Percentiles rank a stretch among this genome's conserved stretches.
Evolutionary conservation across 164 flowering plant genomes (phyloP).

Genomic region (Piper longum): DNA sequence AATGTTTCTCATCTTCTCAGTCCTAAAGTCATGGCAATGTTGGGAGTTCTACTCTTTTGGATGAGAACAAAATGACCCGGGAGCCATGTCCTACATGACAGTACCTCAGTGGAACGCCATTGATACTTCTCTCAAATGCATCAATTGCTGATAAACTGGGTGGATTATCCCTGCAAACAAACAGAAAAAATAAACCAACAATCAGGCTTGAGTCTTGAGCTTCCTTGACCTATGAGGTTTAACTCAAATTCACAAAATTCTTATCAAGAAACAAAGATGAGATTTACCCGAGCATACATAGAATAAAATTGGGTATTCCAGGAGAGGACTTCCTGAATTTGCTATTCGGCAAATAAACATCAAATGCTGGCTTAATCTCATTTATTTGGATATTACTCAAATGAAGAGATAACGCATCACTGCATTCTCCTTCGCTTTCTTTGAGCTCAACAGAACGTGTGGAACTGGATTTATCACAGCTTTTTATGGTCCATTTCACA

Average conservation of each 20-base stretch:
- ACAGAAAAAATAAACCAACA: not conserved
- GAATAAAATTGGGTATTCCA: conserved; percentile 49
- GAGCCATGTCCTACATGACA: conserved; percentile 50
- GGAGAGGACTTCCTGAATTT: conserved; percentile 71
- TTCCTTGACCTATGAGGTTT: not conserved
- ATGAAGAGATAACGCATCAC: conserved; percentile 9
- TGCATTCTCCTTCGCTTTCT: conserved; percentile 8
- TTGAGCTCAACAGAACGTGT: not conserved
- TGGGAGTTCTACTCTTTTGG: conserved; percentile 43
- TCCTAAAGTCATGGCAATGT: conserved; percentile 27
- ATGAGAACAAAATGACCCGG: conserved; percentile 58
- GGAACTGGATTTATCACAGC: conserved; percentile 1
- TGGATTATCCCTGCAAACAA: conserved; percentile 34
- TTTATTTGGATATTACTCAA: conserved; percentile 27
- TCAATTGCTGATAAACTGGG: conserved; percentile 40
- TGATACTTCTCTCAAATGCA: conserved; percentile 30
- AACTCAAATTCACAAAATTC: not conserved
- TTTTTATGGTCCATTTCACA: conserved; percentile 52
- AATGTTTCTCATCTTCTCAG: no score
- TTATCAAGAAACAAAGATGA: no score
- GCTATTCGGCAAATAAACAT: conserved; percentile 76
- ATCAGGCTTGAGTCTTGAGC: not conserved
- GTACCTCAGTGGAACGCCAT: conserved; percentile 37
- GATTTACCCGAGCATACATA: conserved; percentile 43
- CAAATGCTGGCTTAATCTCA: conserved; percentile 36